phyloP scores from a whole-genome alignment of 306 rosid genomes.

The Rosa persica region DNA sequence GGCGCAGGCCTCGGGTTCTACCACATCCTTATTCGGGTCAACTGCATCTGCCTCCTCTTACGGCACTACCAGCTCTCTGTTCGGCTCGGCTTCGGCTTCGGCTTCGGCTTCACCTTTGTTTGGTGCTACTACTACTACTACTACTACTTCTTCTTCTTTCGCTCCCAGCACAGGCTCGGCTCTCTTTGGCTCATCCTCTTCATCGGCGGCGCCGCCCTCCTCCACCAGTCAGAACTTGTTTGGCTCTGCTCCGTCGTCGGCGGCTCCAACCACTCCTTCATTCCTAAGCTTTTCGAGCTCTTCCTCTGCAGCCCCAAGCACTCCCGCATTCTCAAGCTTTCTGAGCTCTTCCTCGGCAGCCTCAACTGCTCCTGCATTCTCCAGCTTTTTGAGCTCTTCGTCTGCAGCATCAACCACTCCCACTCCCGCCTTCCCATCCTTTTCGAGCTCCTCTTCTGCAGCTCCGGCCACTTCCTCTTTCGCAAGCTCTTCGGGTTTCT shows the following conservation, averaged over 20 bases:
- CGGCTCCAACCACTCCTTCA: conserved; percentile 23
- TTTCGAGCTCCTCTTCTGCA: conserved; percentile 8
- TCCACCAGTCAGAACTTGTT: conserved; percentile 2
- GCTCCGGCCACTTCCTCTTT: background rate
- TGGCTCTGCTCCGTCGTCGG: conserved; percentile 7
- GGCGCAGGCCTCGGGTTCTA: too few relatives aligned
- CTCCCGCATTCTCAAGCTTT: background rate
- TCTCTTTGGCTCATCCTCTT: conserved; percentile 5
- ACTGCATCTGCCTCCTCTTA: too few relatives aligned
- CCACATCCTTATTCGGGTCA: too few relatives aligned
- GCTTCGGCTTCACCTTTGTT: background rate
- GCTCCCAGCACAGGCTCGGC: conserved; percentile 12
- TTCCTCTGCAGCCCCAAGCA: background rate
- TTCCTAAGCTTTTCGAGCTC: conserved; percentile 42
- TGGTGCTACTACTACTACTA: too few relatives aligned
- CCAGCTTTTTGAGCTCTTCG: conserved; percentile 28
- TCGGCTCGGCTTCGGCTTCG: too few relatives aligned
- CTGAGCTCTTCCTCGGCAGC: background rate
- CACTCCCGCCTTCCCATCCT: too few relatives aligned
- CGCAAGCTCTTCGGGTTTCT: conserved; percentile 23
- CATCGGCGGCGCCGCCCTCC: background rate
- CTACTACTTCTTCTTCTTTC: background rate
- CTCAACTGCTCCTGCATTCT: too few relatives aligned
- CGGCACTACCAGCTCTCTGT: too few relatives aligned
- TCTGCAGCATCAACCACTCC: background rate